Evolutionary conservation across 169 alveolate genomes (phyloP), one percentile per base, ranked within the genome.

Genomic region (Toxoplasma gondii): DNA sequence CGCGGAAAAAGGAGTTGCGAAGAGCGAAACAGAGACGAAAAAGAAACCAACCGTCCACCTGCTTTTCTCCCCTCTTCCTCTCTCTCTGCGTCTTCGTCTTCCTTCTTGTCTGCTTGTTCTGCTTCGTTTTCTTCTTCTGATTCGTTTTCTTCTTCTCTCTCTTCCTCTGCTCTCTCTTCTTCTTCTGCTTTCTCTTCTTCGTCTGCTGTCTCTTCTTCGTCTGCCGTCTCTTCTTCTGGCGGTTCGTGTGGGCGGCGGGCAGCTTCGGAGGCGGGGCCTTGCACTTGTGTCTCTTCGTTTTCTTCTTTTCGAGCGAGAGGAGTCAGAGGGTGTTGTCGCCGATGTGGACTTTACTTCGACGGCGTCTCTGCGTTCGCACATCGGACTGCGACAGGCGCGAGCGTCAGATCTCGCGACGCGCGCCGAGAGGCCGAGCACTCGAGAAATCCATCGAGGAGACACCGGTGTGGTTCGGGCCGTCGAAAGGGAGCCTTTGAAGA

Each of bases 221-320:
- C 43, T n/a, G 9, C 39, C 9, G 34, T 64, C 67, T 53, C 67
- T 16, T 31, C 31, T 16, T 31, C n/a, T 1, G 34, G 74, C 74
- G 74, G 45, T 45, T 78, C 86, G 86, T 24, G 86, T 27, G 4
- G n/a, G 45, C 86, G 86, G 22, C 86, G 86, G 22, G 86, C 86
- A 7, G 86, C 86, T 1, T 78, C 86, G 29, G 86, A 78, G 27
- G 49, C 44, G 1, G 86, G 86, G 39, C 86, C 45, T 7, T 78
- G 86, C 45, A 78, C 86, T 1, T 78, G 86, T n/a, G 39, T n/a
- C 44, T 78, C 86, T 10, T 2, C 86, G 27, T 78, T 29, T 45
- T n/a, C 86, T n/a, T 41, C 45, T 10, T 78, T 78, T n/a, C 86
- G n/a, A 45, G 22, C 86, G 44, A 10, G 22, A 2, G 49, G 49